phyloP scores from a whole-genome alignment of 2,329 filamentous ascomycete genomes.

The Aspergillus pseudoterreus region DNA sequence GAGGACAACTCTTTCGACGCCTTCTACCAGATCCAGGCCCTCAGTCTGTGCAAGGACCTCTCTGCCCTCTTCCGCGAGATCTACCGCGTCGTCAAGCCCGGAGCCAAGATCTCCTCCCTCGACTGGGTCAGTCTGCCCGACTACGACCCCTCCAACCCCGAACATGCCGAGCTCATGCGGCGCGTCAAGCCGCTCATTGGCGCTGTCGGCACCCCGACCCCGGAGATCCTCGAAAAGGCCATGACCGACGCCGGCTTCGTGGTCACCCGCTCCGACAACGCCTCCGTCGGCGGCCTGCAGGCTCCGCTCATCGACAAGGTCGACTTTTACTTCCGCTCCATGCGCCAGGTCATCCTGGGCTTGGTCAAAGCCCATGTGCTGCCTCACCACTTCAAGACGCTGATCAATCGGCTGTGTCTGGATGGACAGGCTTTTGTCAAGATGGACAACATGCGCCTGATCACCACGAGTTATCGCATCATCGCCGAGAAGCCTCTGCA shows the following conservation, averaged over 20 bases:
- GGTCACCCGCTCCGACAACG: slow-evolving; percentile 49
- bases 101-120: slow-evolving; percentile 48
- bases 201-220: slow-evolving; percentile 53
- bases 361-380: slow-evolving; percentile 47
- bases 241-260: slow-evolving; percentile 47
- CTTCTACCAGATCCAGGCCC: slow-evolving; percentile 58
- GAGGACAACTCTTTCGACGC: slow-evolving; percentile 48
- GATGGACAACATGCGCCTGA: slow-evolving; percentile 53
- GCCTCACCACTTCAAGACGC: slow-evolving; percentile 51
- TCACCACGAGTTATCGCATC: slow-evolving; percentile 52
- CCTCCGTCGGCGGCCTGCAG: slow-evolving; percentile 50
- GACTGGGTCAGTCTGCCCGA: slow-evolving; percentile 53
- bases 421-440: slow-evolving; percentile 55
- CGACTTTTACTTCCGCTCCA: slow-evolving; percentile 52
- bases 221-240: slow-evolving; percentile 44
- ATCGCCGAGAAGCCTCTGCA: slow-evolving; percentile 46
- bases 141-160: slow-evolving; percentile 46
- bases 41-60: slow-evolving; percentile 51
- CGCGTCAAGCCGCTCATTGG: slow-evolving; percentile 55
- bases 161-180: slow-evolving; percentile 51
- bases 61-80: slow-evolving; percentile 47
- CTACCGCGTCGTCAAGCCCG: slow-evolving; percentile 49
- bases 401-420: slow-evolving; percentile 52
- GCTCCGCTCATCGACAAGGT: slow-evolving; percentile 53
- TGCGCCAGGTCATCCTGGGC: slow-evolving; percentile 48